Percentiles rank a stretch among this genome's conserved stretches.
phyloP scores from a whole-genome alignment of 2,329 filamentous ascomycete species.

The Chaetomium strumarium region DNA sequence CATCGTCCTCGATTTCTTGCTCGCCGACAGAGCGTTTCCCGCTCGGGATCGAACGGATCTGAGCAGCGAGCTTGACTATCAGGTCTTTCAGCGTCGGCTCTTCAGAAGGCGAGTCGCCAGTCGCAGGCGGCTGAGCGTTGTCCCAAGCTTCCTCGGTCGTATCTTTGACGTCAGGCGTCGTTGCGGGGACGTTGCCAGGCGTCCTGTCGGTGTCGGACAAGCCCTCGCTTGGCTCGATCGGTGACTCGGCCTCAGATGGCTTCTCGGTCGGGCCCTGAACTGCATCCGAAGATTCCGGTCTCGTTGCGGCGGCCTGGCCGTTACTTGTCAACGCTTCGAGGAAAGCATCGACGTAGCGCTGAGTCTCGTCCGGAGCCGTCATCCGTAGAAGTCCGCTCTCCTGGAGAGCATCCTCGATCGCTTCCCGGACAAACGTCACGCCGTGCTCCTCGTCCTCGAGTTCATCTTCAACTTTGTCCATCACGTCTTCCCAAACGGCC shows the following conservation, averaged over 20 bases:
- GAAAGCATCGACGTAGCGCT: constrained; percentile 45
- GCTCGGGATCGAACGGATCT: constrained; percentile 34
- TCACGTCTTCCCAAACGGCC: constrained; percentile 48
- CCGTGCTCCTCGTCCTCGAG: constrained; percentile 53
- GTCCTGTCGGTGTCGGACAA: neutral
- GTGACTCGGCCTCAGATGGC: constrained; percentile 8
- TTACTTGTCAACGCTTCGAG: constrained; percentile 41
- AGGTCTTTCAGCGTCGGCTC: constrained; percentile 40
- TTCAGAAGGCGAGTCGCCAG: constrained; percentile 7
- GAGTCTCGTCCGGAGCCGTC: constrained; percentile 40
- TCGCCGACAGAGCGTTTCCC: constrained; percentile 9
- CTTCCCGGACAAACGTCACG: constrained; percentile 45
- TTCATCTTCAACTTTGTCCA: constrained; percentile 48
- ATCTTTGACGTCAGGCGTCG: neutral
- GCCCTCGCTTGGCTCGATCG: constrained; percentile 5
- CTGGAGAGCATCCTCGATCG: constrained; percentile 49
- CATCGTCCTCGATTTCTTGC: constrained; percentile 22
- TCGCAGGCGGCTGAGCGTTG: constrained; percentile 4
- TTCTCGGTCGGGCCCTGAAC: neutral
- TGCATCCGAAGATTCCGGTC: constrained; percentile 3
- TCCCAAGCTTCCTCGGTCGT: neutral
- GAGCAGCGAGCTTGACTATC: constrained; percentile 46
- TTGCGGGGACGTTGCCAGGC: neutral
- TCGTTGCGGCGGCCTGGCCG: constrained; percentile 10
- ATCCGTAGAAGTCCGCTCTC: constrained; percentile 47